Evolutionary conservation across 208 protist species (phyloP).

Genomic region (Polymyxa betae): DNA sequence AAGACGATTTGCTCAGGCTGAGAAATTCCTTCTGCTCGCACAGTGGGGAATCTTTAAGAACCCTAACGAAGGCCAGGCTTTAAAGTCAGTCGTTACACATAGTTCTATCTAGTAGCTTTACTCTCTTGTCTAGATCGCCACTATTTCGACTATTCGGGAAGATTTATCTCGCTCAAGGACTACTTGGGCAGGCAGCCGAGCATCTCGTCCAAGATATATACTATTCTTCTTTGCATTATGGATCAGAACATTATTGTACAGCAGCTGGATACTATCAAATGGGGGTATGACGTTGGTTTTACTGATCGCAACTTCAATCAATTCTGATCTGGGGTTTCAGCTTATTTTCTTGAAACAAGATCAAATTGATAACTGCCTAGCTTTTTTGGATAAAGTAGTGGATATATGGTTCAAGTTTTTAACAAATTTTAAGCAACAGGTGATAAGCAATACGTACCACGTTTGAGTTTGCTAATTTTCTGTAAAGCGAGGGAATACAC

Average conservation of each 20-base stretch:
- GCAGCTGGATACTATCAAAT: conserved; percentile 15
- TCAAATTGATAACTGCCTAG: conserved; percentile 22
- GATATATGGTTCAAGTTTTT: conserved; percentile 53
- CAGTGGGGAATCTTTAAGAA: conserved; percentile 57
- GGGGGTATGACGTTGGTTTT: not conserved
- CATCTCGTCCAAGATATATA: conserved; percentile 54
- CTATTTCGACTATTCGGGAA: conserved; percentile 55
- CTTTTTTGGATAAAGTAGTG: conserved; percentile 43
- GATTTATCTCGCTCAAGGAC: conserved; percentile 47
- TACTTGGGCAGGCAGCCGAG: conserved; percentile 51
- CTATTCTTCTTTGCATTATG: conserved; percentile 16
- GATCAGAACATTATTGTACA: conserved; percentile 8
- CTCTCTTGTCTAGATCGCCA: not conserved
- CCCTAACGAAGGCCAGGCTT: conserved; percentile 29
- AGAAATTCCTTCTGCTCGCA: conserved; percentile 54
- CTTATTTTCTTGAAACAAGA: conserved; percentile 48
- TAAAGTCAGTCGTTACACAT: not conserved
- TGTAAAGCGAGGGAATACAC: not conserved
- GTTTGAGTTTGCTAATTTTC: not conserved
- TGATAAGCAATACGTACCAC: not conserved
- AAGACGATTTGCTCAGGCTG: conserved; percentile 44
- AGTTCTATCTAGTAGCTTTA: too few relatives aligned
- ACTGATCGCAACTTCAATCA: not conserved
- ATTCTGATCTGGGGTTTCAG: not conserved
- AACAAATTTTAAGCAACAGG: not conserved